Conservation (phyloP, 768 basidiomycete genomes). For the Rhizopogon rudus region DNA sequence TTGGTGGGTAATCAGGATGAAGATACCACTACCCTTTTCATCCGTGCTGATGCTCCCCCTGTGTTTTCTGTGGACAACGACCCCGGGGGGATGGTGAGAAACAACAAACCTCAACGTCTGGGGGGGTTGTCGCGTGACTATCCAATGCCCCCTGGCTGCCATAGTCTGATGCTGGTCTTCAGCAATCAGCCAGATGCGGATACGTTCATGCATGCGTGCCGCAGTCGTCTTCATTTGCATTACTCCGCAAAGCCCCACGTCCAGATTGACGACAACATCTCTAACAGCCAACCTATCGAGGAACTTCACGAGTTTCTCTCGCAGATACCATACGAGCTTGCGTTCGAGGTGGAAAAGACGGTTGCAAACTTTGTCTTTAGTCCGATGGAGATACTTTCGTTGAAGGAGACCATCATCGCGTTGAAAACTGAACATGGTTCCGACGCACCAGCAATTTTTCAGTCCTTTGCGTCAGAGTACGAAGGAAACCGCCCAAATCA, state of each 20-base stretch:
- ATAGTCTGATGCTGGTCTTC: constrained; percentile 27
- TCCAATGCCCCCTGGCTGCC: constrained; percentile 23
- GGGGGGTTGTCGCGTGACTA: constrained; percentile 22
- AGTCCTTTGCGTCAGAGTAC: constrained; percentile 11
- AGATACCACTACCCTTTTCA: constrained; percentile 20
- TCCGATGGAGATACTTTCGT: constrained; percentile 11
- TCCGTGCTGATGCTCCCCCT: constrained; percentile 29
- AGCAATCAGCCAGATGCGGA: constrained; percentile 16
- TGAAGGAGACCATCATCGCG: constrained; percentile 14
- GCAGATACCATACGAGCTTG: constrained; percentile 28
- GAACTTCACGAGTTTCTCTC: constrained; percentile 19
- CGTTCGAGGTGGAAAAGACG: constrained; percentile 35
- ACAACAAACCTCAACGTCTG: constrained; percentile 8
- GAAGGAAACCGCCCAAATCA: constrained; percentile 10
- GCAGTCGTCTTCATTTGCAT: constrained; percentile 17
- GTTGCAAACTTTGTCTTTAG: constrained; percentile 24
- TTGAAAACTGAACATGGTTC: constrained; percentile 14
- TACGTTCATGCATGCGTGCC: constrained; percentile 23
- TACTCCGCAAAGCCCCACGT: constrained; percentile 5
- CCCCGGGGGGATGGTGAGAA: background rate
- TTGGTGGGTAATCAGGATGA: constrained; percentile 12
- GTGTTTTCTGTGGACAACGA: constrained; percentile 10
- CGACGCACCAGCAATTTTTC: constrained; percentile 19
- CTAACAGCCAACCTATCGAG: constrained; percentile 1
- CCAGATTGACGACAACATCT: constrained; percentile 12